Evolutionary conservation across 305 asterid species (phyloP).

Genomic region (Stenogyne calaminthoides): DNA sequence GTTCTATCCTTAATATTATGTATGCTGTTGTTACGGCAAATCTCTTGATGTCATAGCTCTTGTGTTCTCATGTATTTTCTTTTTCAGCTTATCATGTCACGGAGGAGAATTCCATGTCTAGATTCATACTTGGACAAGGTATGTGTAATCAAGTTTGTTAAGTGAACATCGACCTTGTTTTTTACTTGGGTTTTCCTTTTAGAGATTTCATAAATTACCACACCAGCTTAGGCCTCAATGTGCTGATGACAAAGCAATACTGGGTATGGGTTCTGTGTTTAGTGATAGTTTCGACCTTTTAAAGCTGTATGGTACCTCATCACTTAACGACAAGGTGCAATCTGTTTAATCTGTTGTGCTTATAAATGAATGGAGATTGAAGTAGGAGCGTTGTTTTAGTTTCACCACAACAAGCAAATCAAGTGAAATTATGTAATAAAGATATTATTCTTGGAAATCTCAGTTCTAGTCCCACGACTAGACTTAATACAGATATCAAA

Average conservation of each 20-base stretch:
- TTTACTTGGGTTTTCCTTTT: neutral
- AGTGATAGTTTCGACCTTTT: constrained; percentile 9
- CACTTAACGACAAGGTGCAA: neutral
- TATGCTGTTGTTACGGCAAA: neutral
- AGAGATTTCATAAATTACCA: neutral
- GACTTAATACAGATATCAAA: constrained; percentile 5
- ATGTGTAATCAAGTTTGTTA: constrained; percentile 31
- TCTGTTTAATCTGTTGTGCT: constrained; percentile 9
- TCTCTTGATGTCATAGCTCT: constrained; percentile 21
- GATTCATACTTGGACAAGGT: constrained; percentile 99
- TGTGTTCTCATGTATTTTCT: constrained; percentile 28
- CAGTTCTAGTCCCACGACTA: neutral
- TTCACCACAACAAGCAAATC: no score
- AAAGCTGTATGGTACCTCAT: neutral
- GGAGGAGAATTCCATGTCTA: constrained; percentile 92
- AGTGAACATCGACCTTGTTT: constrained; percentile 9
- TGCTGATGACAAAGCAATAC: neutral
- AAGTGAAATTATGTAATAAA: neutral
- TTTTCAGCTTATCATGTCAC: constrained; percentile 93
- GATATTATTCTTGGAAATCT: neutral
- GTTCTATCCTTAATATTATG: constrained; percentile 17
- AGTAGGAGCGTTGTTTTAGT: constrained; percentile 16
- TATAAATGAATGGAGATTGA: constrained; percentile 18
- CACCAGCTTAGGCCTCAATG: neutral
- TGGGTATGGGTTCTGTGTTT: neutral